Evolutionary conservation across 164 flowering plant genomes (phyloP).

Genomic region (Sedum album): DNA sequence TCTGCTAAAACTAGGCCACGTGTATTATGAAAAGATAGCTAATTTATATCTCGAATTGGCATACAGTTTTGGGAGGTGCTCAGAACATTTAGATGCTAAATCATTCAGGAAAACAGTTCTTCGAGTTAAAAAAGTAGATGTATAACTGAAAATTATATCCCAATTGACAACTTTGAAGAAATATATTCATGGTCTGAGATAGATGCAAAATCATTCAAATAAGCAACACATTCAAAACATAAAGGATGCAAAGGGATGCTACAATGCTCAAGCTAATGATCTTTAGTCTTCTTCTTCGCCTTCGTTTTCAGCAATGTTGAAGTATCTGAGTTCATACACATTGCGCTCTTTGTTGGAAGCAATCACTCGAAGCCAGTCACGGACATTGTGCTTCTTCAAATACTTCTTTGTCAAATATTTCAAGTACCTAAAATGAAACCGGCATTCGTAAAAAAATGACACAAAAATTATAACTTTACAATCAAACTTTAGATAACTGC

Average conservation of each 20-base stretch:
- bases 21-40: too few relatives aligned
- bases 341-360: too few relatives aligned
- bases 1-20: slow-evolving; percentile 25
- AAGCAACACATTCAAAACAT: not conserved
- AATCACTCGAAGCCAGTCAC: too few relatives aligned
- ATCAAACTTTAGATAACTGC: too few relatives aligned
- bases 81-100: too few relatives aligned
- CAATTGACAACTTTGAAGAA: not conserved
- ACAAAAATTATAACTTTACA: too few relatives aligned
- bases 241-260: not conserved
- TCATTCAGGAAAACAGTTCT: too few relatives aligned
- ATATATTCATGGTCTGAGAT: not conserved
- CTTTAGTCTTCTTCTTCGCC: slow-evolving; percentile 53
- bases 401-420: slow-evolving; percentile 66
- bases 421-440: slow-evolving; percentile 31
- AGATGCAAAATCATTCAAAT: not conserved
- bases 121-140: slow-evolving; percentile 12
- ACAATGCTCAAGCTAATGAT: not conserved
- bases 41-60: too few relatives aligned
- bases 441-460: not conserved
- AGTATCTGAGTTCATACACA: too few relatives aligned
- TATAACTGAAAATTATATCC: not conserved
- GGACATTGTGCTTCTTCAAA: too few relatives aligned
- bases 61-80: too few relatives aligned
- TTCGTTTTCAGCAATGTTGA: slow-evolving; percentile 22